phyloP scores from a whole-genome alignment of 495 filamentous ascomycete genomes.

The Hapsidospora chrysogenum region DNA sequence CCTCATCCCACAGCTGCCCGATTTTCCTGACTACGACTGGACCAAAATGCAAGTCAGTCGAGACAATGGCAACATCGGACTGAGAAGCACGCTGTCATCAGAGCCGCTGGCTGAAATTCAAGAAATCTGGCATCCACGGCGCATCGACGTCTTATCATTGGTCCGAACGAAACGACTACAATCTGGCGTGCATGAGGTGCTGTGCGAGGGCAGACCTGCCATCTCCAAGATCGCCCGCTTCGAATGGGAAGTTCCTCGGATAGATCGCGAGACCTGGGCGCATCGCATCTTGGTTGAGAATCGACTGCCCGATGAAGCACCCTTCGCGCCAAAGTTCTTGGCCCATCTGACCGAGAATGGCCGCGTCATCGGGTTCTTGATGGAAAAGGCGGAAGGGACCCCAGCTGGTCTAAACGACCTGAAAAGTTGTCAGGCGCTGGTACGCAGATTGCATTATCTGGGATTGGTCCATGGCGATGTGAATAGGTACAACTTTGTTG shows the following conservation, averaged over 20 bases:
- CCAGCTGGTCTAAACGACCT: constrained; percentile 17
- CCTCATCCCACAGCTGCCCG: constrained; percentile 2
- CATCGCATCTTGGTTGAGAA: constrained; percentile 2
- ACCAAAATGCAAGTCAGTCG: constrained; percentile 4
- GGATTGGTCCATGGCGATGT: constrained; percentile 25
- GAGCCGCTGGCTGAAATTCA: constrained; percentile 4
- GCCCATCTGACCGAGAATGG: constrained; percentile 26
- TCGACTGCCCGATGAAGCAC: constrained; percentile 4
- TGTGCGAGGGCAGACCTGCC: constrained; percentile 3
- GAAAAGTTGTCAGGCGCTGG: constrained; percentile 9
- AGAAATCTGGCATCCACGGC: constrained; percentile 5
- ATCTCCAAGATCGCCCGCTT: constrained; percentile 7
- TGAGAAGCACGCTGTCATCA: not conserved
- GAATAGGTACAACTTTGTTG: constrained; percentile 29
- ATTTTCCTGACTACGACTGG: constrained; percentile 4
- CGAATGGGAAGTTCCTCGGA: constrained; percentile 4
- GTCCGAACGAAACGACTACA: constrained; percentile 2
- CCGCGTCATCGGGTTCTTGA: constrained; percentile 28
- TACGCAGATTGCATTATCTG: constrained; percentile 18
- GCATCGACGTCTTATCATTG: constrained; percentile 4
- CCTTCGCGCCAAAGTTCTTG: constrained; percentile 22
- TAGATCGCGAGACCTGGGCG: constrained; percentile 6
- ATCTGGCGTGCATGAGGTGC: constrained; percentile 5
- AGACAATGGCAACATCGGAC: constrained; percentile 4
- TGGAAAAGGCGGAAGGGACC: constrained; percentile 16